Evolutionary conservation across 352 stramenopile species (phyloP), one percentile per base, ranked within the genome.

Genomic region (Aphanomyces cochlioides): DNA sequence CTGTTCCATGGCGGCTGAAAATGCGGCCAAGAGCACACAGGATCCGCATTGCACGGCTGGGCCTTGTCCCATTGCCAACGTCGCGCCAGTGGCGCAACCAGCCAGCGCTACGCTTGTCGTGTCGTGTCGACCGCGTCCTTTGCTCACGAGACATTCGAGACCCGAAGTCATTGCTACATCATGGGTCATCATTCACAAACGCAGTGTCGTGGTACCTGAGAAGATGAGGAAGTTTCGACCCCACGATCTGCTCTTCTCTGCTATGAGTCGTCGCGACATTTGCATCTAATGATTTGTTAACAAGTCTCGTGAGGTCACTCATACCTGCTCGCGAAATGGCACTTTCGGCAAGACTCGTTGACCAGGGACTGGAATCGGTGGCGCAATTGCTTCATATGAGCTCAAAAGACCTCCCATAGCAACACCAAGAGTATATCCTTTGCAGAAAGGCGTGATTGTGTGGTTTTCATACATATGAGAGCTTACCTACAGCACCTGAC

Each of bases 51-150:
- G 93, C 7, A 93, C 93, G 74, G 97, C 89, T 19, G 92, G 88
- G 19, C 96, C 96, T 66, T 97, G 85, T 28, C 96, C 96, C 40
- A 93, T 92, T 53, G 97, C 94, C 47, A 99, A 79, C 3, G 93
- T 94, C 5, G 93, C 96, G 37, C 96, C 96, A 4, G 96, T 98
- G n/a, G 97, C 89, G 75, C 96, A 99, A 56, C 96, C 96, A 40
- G 90, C 95, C 39, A 96, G 77, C 34, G 98, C 84, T 21, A 92
- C 85, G 79, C 98, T 99, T 74, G 90, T 96, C 50, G 98, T 90
- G 75, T 99, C 96, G 74, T 98, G 92, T 21, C 95, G 92, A 56
- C 90, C 96, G 37, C 96, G 81, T 70, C 88, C 90, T 75, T 98
- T 98, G 78, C 98, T 95, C 2, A 96, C 82, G 15, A 89, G 78